Percentiles rank a stretch among this genome's conserved stretches.
These are phyloP conservation scores for Neurospora hispaniola DNA, from an alignment of 495 filamentous ascomycete genomes.

Conservation along the genomic window DNA sequence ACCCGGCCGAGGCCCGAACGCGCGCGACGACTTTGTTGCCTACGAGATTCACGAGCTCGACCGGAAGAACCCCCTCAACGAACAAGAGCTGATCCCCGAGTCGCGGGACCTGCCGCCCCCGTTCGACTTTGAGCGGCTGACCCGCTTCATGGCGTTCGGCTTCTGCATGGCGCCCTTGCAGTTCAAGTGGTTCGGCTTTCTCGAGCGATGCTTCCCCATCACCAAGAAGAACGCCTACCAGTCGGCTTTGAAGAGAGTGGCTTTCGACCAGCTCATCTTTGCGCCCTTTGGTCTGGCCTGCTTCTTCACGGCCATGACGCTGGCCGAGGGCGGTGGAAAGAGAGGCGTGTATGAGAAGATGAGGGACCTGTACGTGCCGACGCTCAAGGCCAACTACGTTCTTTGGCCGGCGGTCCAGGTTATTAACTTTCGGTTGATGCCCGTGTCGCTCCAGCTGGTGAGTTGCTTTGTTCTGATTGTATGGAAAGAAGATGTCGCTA, in stretches of 20 bases:
- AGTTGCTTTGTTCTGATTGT: constrained; percentile 28
- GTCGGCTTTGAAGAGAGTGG: constrained; percentile 83
- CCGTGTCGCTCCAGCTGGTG: constrained; percentile 93
- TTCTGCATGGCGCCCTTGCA: constrained; percentile 95
- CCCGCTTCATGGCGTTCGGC: constrained; percentile 90
- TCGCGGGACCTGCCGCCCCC: constrained; percentile 56
- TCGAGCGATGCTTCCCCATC: constrained; percentile 76
- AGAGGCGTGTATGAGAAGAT: constrained; percentile 76
- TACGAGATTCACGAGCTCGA: constrained; percentile 88
- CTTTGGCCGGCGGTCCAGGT: constrained; percentile 96
- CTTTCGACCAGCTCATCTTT: constrained; percentile 90
- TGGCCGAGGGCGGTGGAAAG: constrained; percentile 85
- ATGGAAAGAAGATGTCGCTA: not conserved
- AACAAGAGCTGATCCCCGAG: constrained; percentile 58
- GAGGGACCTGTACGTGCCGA: constrained; percentile 83
- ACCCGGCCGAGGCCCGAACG: constrained; percentile 18
- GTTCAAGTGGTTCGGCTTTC: constrained; percentile 89
- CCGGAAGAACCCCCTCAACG: constrained; percentile 61
- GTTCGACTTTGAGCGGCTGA: constrained; percentile 91
- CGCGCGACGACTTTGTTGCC: constrained; percentile 60
- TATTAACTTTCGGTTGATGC: constrained; percentile 91
- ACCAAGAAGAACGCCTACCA: constrained; percentile 60
- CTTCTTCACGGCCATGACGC: constrained; percentile 95
- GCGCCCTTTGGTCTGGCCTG: constrained; percentile 79
- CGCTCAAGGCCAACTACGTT: constrained; percentile 91